Evolutionary conservation across 78 protist genomes (phyloP), one percentile per base, ranked within the genome.

Genomic region (Dictyostelium intermedium): DNA sequence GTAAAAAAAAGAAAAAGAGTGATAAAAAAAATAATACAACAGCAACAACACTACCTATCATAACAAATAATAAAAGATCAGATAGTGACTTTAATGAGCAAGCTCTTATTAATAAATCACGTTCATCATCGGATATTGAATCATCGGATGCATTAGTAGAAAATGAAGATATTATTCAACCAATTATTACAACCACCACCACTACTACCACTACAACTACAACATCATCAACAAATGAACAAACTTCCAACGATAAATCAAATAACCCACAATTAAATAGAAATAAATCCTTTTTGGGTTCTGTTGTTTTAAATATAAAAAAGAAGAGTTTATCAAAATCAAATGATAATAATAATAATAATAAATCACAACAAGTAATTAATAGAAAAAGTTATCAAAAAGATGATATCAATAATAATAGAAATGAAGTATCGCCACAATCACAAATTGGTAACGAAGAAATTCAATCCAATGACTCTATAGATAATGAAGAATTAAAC

Each of bases 241-340:
- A 27, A 35, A n/a, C n/a, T n/a, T n/a, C n/a, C n/a, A 81, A 30
- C 13, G 61, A 81, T 27, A 25, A 47, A 66, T 13, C 89, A 39
- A 63, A 56, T 83, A 27, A 47, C 45, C 69, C 35, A 32, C 37
- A 72, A 11, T 32, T 76, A 27, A 84, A 41, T 32, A 84, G 79
- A 41, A 84, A 32, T 14, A 83, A 23, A 66, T 84, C 91, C 23
- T 87, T 63, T n/a, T 87, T 20, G 27, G 93, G 84, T 18, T 87
- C 85, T 41, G 78, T 77, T 43, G 61, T 86, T 14, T 86, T 87
- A 39, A 87, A 82, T 39, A 86, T 56, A 9, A 63, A 79, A 34
- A 32, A 56, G 41, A 87, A 87, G 35, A 45, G 45, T 61, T 78
- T 45, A 39, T 25, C 63, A 8, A 45, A 53, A 72, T 72, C 79